These are phyloP conservation scores for Besnoitia besnoiti DNA, from an alignment of 169 alveolate genomes.

Conservation along the genomic window DNA sequence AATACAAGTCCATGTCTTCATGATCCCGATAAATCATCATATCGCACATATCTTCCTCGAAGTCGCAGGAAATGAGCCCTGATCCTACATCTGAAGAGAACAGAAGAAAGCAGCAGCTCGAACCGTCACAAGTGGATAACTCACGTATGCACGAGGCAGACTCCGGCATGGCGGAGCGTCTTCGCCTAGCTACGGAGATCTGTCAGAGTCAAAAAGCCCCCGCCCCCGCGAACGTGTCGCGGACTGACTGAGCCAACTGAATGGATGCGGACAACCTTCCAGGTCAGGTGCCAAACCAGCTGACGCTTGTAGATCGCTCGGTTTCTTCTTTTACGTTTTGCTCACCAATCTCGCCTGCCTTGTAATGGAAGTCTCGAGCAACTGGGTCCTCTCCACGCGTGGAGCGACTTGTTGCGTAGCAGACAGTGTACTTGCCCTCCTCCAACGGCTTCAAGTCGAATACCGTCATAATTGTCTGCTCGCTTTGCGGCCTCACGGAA, in stretches of 20 bases:
- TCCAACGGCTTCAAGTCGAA: slow-evolving; percentile 45
- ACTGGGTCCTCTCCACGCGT: slow-evolving; percentile 7
- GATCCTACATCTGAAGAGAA: background rate
- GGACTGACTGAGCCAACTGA: too few relatives aligned
- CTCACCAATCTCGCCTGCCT: slow-evolving; percentile 52
- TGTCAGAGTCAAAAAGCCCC: too few relatives aligned
- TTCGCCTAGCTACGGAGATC: too few relatives aligned
- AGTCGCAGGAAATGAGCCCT: slow-evolving; percentile 54
- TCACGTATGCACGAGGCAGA: too few relatives aligned
- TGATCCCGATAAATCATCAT: slow-evolving; percentile 48
- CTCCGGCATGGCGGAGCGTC: too few relatives aligned
- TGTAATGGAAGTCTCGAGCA: slow-evolving; percentile 55
- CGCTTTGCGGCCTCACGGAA: slow-evolving; percentile 44
- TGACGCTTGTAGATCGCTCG: background rate
- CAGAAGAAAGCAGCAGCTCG: background rate
- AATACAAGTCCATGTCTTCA: slow-evolving; percentile 35
- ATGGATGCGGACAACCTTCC: too few relatives aligned
- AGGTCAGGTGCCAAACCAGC: too few relatives aligned
- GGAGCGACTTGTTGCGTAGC: slow-evolving; percentile 55
- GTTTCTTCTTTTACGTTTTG: background rate
- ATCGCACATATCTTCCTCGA: slow-evolving; percentile 64
- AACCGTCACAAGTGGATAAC: background rate
- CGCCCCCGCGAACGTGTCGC: too few relatives aligned
- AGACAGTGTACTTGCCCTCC: slow-evolving; percentile 45
- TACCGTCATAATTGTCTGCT: slow-evolving; percentile 43